Percentiles rank a stretch among this genome's conserved stretches.
phyloP scores from a whole-genome alignment of 768 basidiomycete genomes.

The Phaffia tasmanica region DNA sequence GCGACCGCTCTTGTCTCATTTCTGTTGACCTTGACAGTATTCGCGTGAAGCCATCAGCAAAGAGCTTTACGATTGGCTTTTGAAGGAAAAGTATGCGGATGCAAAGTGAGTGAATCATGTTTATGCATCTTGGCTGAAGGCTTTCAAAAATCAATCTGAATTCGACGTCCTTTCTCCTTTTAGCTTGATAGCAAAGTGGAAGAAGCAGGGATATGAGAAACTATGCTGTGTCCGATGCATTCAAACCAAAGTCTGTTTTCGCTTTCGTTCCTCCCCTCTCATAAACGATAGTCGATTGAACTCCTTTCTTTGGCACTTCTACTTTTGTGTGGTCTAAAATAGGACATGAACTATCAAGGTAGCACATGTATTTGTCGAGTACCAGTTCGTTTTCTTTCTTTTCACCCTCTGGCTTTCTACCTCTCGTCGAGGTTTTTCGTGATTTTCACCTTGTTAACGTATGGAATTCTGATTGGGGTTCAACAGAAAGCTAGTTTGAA shows the following conservation, averaged over 20 bases:
- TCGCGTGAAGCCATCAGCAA: slow-evolving; percentile 89
- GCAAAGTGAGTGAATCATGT: slow-evolving; percentile 57
- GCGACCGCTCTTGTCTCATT: too few relatives aligned
- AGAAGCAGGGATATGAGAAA: slow-evolving; percentile 86
- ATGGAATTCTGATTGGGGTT: too few relatives aligned
- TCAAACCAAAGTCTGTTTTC: slow-evolving; percentile 60
- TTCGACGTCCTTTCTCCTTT: neutral
- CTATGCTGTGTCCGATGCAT: slow-evolving; percentile 94
- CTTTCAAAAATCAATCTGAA: neutral
- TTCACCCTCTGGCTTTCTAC: neutral
- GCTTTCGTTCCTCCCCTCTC: neutral
- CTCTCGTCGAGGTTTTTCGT: neutral
- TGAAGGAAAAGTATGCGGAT: slow-evolving; percentile 95
- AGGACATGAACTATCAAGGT: slow-evolving; percentile 99
- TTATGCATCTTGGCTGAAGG: neutral
- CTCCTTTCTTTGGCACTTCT: neutral
- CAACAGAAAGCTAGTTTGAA: too few relatives aligned
- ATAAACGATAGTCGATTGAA: neutral
- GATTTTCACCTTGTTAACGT: neutral
- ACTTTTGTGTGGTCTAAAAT: neutral
- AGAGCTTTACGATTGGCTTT: slow-evolving; percentile 82
- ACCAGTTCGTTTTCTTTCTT: slow-evolving; percentile 45
- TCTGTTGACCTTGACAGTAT: slow-evolving; percentile 45
- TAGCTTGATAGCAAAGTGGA: slow-evolving; percentile 98
- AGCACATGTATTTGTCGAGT: slow-evolving; percentile 97